Base-by-base conservation (phyloP, 441 rosid genomes). In the Adansonia gregorii region DNA sequence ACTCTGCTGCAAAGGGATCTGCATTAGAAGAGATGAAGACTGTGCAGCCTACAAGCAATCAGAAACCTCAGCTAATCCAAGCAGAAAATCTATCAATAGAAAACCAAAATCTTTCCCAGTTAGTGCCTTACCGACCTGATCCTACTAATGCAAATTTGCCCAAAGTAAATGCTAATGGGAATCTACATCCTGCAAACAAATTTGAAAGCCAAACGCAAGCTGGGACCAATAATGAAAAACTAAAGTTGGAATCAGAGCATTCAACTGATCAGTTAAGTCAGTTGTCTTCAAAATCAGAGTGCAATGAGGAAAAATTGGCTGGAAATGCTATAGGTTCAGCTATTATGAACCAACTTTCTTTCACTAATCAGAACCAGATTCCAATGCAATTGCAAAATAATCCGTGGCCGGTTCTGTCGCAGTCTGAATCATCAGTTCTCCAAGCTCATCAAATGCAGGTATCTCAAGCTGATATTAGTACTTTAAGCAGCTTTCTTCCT, bases 211-310 rank as follows among this genome's bases (percentile, higher is more conserved):
- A 82, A 43, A 56, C 77, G 63, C 82, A 61, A 41, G 76, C 78
- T 63, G 83, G 80, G 74, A 76, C 74, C 51, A 79, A 75, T 67
- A 63, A 79, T 58, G 92, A 83, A 69, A 85, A 85, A 55, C 66
- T 72, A 14, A 88, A 85, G 66, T 69, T 79, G 55, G 94, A 82
- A 52, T 77, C 86, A 19, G 88, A 82, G 75, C 83, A 82, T 79
- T 83, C 91, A 56, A 55, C 84, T 19, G 91, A 86, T 79, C 89
- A 84, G 75, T 67, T 75, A 59, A 66, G 85, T 79, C 89, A 84
- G 75, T 67, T 75, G 63, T 63, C 91, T 45, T 80, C 89, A 14
- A 56, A 72, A 22, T 84, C 80, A 17, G 87, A 80, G 60, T 79
- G 84, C 81, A 81, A 75, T 20, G 87, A 82, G 55, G 89, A 84